Conservation (phyloP, 1,139 yeast species). For the Diutina sp. region DNA sequence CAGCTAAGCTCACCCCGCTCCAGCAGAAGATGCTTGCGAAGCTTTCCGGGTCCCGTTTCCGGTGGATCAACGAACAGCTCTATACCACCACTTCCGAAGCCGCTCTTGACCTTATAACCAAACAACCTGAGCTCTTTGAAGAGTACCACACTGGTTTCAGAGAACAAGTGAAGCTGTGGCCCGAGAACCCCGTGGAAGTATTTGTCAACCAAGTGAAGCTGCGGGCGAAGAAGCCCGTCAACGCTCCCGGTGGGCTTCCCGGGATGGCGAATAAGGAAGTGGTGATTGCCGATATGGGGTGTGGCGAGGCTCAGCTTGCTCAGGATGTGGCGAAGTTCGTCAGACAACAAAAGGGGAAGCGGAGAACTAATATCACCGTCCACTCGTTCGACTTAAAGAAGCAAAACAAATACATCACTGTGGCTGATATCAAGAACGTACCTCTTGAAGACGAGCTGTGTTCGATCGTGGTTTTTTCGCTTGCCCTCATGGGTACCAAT, state of each 20-base stretch:
- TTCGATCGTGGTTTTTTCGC: constrained; percentile 77
- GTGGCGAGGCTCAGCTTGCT: constrained; percentile 91
- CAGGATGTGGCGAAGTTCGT: constrained; percentile 45
- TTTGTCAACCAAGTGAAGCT: constrained; percentile 61
- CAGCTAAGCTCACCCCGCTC: constrained; percentile 56
- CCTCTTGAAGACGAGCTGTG: constrained; percentile 73
- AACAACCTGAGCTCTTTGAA: constrained; percentile 81
- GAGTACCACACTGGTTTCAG: constrained; percentile 94
- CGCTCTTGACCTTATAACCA: constrained; percentile 60
- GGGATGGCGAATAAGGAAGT: constrained; percentile 43
- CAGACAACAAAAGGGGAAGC: constrained; percentile 16
- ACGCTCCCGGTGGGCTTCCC: constrained; percentile 94
- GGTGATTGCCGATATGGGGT: constrained; percentile 94
- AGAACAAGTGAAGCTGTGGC: constrained; percentile 93
- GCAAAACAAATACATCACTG: constrained; percentile 79
- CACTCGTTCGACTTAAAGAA: constrained; percentile 87
- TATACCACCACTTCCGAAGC: constrained; percentile 73
- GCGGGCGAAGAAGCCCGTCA: constrained; percentile 53
- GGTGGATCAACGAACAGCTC: constrained; percentile 95
- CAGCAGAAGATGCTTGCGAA: constrained; percentile 95
- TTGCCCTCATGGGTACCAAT: constrained; percentile 95
- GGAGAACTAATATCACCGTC: constrained; percentile 35
- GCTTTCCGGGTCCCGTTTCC: constrained; percentile 83
- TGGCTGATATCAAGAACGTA: constrained; percentile 86
- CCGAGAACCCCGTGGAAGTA: constrained; percentile 90